phyloP scores from a whole-genome alignment of 331 rosid species.

The Rhamnella rubrinervis region DNA sequence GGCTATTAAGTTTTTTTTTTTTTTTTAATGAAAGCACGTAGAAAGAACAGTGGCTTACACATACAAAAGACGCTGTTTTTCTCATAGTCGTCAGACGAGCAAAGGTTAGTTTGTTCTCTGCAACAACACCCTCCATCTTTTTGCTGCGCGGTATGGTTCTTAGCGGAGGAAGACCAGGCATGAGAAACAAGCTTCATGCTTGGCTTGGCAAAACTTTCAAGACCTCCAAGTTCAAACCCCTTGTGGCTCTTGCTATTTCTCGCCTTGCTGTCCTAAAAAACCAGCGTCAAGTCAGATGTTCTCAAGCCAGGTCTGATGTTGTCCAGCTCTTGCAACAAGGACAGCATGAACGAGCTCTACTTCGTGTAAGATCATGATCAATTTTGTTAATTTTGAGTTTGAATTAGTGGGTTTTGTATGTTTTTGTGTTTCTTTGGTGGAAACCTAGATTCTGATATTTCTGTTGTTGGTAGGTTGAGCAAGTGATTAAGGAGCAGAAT shows the following conservation, averaged over 20 bases:
- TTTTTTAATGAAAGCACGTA: not conserved
- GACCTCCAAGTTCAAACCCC: constrained; percentile 55
- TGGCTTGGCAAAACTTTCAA: constrained; percentile 61
- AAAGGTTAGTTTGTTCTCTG: constrained; percentile 2
- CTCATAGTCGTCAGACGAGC: constrained; percentile 8
- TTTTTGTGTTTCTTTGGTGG: not conserved
- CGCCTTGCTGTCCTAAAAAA: constrained; percentile 67
- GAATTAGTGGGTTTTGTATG: not conserved
- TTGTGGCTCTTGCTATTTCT: constrained; percentile 57
- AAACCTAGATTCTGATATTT: not conserved
- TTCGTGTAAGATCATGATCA: constrained; percentile 47
- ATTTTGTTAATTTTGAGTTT: not conserved
- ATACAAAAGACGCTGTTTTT: not conserved
- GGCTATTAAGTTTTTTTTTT: not conserved
- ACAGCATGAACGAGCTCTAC: constrained; percentile 72
- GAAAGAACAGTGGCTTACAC: not conserved
- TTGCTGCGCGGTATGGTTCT: not conserved
- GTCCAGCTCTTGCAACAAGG: constrained; percentile 71
- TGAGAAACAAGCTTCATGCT: constrained; percentile 80
- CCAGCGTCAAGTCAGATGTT: constrained; percentile 57
- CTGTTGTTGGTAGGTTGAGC: constrained; percentile 58
- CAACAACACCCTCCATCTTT: not conserved
- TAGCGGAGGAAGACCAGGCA: constrained; percentile 12
- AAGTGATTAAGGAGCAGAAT: constrained; percentile 77
- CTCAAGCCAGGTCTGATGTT: constrained; percentile 66